Evolutionary conservation across 2,329 filamentous ascomycete species (phyloP).

Genomic region (Cordyceps pruinosa): DNA sequence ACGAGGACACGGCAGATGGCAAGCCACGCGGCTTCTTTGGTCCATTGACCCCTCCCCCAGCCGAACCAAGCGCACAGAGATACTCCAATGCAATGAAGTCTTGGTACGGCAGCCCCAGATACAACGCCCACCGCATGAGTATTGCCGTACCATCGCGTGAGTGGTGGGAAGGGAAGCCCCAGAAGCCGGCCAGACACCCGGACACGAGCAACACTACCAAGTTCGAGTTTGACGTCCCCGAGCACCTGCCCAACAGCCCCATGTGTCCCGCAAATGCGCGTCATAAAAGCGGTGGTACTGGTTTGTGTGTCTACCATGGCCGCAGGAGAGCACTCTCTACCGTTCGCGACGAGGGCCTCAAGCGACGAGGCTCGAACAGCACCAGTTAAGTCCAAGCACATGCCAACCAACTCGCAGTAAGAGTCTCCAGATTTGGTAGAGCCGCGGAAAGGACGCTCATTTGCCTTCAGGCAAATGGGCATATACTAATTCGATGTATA

Average conservation of each 20-base stretch:
- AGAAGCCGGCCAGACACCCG: slow-evolving; percentile 17
- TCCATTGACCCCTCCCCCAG: slow-evolving; percentile 27
- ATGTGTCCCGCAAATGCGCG: slow-evolving; percentile 44
- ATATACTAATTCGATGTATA: no score
- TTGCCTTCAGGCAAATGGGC: no score
- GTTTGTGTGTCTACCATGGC: slow-evolving; percentile 45
- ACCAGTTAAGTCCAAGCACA: background rate
- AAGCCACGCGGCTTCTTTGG: slow-evolving; percentile 38
- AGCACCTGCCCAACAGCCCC: slow-evolving; percentile 44
- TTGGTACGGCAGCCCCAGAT: slow-evolving; percentile 14
- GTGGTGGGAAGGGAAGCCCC: slow-evolving; percentile 30
- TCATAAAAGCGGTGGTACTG: slow-evolving; percentile 37
- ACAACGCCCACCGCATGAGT: slow-evolving; percentile 18
- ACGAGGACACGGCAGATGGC: slow-evolving; percentile 31
- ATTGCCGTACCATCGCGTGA: slow-evolving; percentile 23
- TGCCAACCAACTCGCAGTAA: background rate
- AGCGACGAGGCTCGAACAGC: background rate
- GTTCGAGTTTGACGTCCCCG: slow-evolving; percentile 44
- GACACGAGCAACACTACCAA: slow-evolving; percentile 13
- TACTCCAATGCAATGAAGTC: slow-evolving; percentile 3
- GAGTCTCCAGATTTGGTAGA: background rate
- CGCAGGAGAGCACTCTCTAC: slow-evolving; percentile 22
- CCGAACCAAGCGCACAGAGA: slow-evolving; percentile 2
- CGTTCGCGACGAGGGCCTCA: slow-evolving; percentile 23
- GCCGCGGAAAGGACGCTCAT: no score